These are phyloP conservation scores for Apium graveolens DNA, from an alignment of 129 eudicot genomes.

Conservation along the genomic window DNA sequence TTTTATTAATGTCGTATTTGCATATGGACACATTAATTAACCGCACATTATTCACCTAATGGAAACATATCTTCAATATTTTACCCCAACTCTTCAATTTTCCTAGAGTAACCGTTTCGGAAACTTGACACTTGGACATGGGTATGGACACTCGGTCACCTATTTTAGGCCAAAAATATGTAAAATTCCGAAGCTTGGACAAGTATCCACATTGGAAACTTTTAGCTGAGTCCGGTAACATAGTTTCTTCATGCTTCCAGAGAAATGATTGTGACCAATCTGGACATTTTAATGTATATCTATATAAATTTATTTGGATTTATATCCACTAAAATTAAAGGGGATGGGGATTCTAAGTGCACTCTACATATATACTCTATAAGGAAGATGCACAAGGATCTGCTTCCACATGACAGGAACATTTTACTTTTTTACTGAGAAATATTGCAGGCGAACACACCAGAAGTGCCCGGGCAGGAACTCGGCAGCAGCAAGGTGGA, in stretches of 20 bases:
- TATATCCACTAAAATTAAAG: no score
- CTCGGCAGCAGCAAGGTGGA: background rate
- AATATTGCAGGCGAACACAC: background rate
- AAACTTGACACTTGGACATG: no score
- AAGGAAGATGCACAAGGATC: background rate
- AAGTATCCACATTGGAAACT: no score
- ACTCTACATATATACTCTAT: background rate
- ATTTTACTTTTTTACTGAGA: background rate
- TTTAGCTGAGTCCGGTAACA: no score
- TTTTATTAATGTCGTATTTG: background rate
- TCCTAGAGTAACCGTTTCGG: no score
- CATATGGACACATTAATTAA: background rate
- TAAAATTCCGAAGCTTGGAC: no score
- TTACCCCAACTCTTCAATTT: no score
- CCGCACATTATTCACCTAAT: background rate
- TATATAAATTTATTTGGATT: background rate
- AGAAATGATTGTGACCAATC: background rate
- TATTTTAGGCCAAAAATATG: no score
- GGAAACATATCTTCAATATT: background rate
- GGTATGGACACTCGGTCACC: no score
- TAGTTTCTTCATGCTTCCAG: background rate
- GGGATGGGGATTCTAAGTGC: background rate
- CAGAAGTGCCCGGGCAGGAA: background rate
- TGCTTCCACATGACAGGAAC: background rate
- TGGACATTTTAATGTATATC: background rate